Evolutionary conservation across 176 grass and related monocot genomes (phyloP), one percentile per base, ranked within the genome.

Genomic region (Raddia distichophylla): DNA sequence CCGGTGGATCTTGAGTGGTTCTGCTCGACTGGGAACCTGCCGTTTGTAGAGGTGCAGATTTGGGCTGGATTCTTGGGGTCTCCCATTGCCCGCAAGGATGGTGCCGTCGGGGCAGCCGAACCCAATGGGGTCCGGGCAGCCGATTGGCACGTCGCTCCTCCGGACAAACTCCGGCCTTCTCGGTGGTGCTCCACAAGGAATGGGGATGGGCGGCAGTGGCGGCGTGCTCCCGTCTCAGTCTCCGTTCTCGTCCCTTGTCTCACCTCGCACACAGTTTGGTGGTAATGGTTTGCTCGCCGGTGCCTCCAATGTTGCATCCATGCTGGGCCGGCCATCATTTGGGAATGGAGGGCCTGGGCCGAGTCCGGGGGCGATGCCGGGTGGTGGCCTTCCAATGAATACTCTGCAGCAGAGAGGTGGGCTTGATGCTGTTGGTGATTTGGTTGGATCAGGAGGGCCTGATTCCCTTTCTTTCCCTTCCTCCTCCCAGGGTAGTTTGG

Each of bases 81-180:
- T 15, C 34, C 43, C 12, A 48, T 77, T 46, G 42, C 49, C 50
- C 69, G 65, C 40, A 77, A 86, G 63, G 75, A 96, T 97, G 94
- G 45, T 97, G 73, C 91, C 91, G 15, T 93, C 94, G 34, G 87
- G 90, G 71, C 90, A 90, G 68, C 86, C 83, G 7, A 93, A 90
- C 80, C 77, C 91, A 46, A 87, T 93, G 69, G 89, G 88, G 3
- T 80, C 87, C 1, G 55, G 87, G 18, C 87, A 87, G 69, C 76
- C 78, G 34, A 81, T 91, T 33, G 83, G 82, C 69, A 76, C 90
- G 15, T 97, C 94, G 11, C 77, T 93, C 53, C 91, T 93, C 7
- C 94, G 88, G 45, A 45, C 91, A 16, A 93, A 67, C 70, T 91
- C 94, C 17, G 80, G 82, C 84, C 82, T 96, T 63, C 86, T 96